Conservation (phyloP, 148 eudicot genomes). For the Arctostaphylos glauca region DNA sequence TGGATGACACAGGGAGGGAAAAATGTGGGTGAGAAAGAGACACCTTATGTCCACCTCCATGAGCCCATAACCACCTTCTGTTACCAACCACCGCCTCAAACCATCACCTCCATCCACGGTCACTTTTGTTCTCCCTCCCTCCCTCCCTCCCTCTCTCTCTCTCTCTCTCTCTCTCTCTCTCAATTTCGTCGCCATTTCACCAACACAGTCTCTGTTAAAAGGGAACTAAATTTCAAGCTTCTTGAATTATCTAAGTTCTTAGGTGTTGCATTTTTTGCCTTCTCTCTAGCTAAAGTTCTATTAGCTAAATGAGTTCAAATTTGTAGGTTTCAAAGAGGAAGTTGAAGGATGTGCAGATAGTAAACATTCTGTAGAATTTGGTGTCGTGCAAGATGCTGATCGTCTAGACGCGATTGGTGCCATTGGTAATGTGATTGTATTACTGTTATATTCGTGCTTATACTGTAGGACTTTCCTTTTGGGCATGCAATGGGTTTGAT, state of each 20-base stretch:
- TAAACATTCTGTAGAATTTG: slow-evolving; percentile 54
- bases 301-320: neutral
- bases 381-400: slow-evolving; percentile 99
- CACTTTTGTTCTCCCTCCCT: no score
- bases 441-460: neutral
- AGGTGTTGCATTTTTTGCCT: neutral
- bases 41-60: neutral
- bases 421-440: slow-evolving; percentile 53
- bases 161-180: neutral
- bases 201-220: neutral
- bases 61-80: neutral
- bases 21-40: neutral
- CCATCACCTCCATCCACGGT: neutral
- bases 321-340: slow-evolving; percentile 92
- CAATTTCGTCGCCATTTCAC: neutral
- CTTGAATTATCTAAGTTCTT: neutral
- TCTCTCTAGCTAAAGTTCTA: neutral
- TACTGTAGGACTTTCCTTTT: neutral
- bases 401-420: slow-evolving; percentile 99
- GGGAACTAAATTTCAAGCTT: neutral
- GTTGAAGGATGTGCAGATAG: slow-evolving; percentile 41
- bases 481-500: neutral
- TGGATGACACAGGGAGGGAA: neutral
- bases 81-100: neutral
- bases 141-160: neutral